These are phyloP conservation scores for Coemansia javaensis DNA, from an alignment of 192 early-diverging fungal genomes.

Conservation along the genomic window DNA sequence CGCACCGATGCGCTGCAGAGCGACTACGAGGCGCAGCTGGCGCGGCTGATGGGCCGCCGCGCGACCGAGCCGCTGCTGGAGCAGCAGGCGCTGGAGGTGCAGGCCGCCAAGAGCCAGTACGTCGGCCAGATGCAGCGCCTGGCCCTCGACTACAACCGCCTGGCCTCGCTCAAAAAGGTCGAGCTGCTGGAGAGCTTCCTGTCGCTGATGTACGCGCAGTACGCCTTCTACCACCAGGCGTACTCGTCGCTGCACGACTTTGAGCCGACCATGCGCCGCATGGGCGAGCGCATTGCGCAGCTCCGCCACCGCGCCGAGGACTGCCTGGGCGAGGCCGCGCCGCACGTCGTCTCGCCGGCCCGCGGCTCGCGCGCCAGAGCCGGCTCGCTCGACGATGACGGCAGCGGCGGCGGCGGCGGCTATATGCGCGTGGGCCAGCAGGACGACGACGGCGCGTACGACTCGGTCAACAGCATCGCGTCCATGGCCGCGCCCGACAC, in stretches of 20 bases:
- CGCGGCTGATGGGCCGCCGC: constrained; percentile 23
- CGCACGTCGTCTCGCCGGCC: constrained; percentile 14
- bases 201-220: constrained; percentile 78
- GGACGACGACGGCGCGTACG: constrained; percentile 14
- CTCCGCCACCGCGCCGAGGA: constrained; percentile 10
- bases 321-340: constrained; percentile 9
- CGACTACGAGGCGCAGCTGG: constrained; percentile 42
- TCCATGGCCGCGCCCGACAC: no score
- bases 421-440: constrained; percentile 45
- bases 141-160: constrained; percentile 64
- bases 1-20: constrained; percentile 22
- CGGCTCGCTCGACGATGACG: constrained; percentile 8
- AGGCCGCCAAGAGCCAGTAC: constrained; percentile 57
- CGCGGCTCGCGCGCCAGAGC: background rate
- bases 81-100: constrained; percentile 51
- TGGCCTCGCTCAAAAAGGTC: constrained; percentile 68
- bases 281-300: constrained; percentile 42
- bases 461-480: background rate
- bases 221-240: constrained; percentile 76
- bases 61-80: constrained; percentile 26
- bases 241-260: constrained; percentile 73
- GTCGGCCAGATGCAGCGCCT: constrained; percentile 59
- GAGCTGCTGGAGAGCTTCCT: constrained; percentile 56
- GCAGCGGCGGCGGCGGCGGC: no score
- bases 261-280: constrained; percentile 74